phyloP scores from a whole-genome alignment of 495 filamentous ascomycete species.

The Aspergillus diversus region DNA sequence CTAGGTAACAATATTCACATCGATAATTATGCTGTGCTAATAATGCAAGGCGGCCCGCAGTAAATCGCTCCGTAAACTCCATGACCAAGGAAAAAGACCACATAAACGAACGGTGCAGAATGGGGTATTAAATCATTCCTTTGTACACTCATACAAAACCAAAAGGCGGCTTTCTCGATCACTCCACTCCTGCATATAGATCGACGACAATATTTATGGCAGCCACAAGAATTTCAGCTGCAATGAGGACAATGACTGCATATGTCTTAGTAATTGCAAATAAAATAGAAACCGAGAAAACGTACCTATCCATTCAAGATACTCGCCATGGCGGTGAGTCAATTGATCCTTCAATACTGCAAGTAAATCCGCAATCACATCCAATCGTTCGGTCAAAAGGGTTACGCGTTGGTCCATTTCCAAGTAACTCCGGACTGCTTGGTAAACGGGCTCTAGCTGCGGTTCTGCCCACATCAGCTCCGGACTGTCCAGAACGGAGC shows the following conservation, averaged over 20 bases:
- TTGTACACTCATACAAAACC: neutral
- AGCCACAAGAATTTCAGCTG: slow-evolving; percentile 93
- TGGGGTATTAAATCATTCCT: neutral
- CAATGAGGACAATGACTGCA: slow-evolving; percentile 90
- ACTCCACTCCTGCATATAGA: slow-evolving; percentile 83
- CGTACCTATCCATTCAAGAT: slow-evolving; percentile 93
- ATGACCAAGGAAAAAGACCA: neutral
- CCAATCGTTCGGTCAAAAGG: slow-evolving; percentile 83
- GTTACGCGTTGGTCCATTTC: slow-evolving; percentile 98
- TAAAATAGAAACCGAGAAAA: slow-evolving; percentile 19
- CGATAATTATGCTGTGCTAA: neutral
- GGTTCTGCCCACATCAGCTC: slow-evolving; percentile 99
- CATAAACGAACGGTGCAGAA: neutral
- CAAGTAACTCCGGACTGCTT: slow-evolving; percentile 90
- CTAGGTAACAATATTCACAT: neutral
- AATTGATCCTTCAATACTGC: slow-evolving; percentile 96
- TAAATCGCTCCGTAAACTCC: neutral
- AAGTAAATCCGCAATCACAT: slow-evolving; percentile 92
- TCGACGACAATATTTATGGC: slow-evolving; percentile 96
- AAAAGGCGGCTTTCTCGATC: slow-evolving; percentile 11
- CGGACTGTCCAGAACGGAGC: slow-evolving; percentile 93
- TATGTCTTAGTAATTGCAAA: slow-evolving; percentile 14
- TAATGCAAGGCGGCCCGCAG: neutral
- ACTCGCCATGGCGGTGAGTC: slow-evolving; percentile 94
- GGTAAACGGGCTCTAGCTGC: slow-evolving; percentile 92